Base-by-base conservation (phyloP, 495 filamentous ascomycete genomes). In the Penicillium verhagenii region DNA sequence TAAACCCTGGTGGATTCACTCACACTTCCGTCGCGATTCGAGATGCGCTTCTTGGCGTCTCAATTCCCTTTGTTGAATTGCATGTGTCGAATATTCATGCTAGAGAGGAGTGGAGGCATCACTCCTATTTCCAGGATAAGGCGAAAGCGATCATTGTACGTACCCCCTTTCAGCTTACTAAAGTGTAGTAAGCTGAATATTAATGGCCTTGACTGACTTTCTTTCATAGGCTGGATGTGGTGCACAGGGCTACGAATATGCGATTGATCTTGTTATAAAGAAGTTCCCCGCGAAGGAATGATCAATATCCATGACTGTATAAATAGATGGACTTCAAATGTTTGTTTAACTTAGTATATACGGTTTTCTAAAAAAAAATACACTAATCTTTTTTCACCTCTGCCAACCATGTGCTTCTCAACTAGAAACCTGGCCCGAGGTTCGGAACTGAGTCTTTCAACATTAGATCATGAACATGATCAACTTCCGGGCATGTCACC, bases 11-110 rank as follows among this genome's bases (percentile, higher is more conserved):
- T 1, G 83, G 73, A 2, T 77, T 80, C 49, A 86, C 83, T 1
- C 84, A 86, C 64, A 84, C 80, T 1, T 78, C 71, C 53, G 74
- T 87, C 7, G 80, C 79, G 1, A 61, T 86, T 11, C 68, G 83
- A 10, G 84, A 87, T 65, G 82, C 84, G 1, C 63, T 86, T 18
- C 53, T 79, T 6, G 84, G 75, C 7, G 81, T 85, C 0, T 67
- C 67, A n/a, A 79, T 85, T 16, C 82, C 83, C 13, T 86, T 87
- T 58, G 68, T 87, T 21, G 84, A 87, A 69, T 47, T 85, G 2
- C 83, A 87, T 59, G 72, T 84, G 21, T 77, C 62, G 20, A 86
- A 86, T 61, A 69, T 85, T 13, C 80, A 87, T 61, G 71, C 71
- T 39, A 55, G 84, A 33, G 83, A 85, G 67, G 40, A 67, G 23